Conservation (phyloP, 179 eudicot species). For the Drosera spatulata region DNA sequence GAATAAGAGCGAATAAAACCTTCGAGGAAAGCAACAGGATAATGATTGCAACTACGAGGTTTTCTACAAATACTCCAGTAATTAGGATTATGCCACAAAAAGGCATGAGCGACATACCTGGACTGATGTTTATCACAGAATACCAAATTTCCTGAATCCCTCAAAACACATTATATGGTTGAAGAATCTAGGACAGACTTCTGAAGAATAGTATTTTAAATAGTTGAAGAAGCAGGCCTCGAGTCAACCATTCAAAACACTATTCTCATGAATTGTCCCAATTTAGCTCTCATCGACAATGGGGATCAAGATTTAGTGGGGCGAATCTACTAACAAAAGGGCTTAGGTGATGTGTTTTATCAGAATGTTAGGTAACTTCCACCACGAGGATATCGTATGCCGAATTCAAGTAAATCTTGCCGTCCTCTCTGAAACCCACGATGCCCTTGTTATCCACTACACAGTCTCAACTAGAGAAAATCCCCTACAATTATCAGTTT, state of each 20-base stretch:
- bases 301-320: background rate
- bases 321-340: too few species aligned
- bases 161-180: constrained; percentile 9
- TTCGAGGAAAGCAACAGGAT: background rate
- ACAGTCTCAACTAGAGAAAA: too few species aligned
- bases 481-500: too few species aligned
- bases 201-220: constrained; percentile 32
- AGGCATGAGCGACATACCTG: constrained; percentile 10
- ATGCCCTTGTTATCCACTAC: too few species aligned
- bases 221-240: constrained; percentile 37
- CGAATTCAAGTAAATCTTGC: too few species aligned
- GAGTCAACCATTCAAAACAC: constrained; percentile 40
- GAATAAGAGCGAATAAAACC: background rate
- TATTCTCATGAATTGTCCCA: constrained; percentile 25
- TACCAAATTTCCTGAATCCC: constrained; percentile 3
- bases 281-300: background rate
- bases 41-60: background rate
- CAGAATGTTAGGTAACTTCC: background rate
- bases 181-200: constrained; percentile 23
- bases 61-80: too few species aligned
- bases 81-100: background rate
- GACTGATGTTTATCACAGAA: constrained; percentile 8
- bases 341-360: background rate
- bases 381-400: too few species aligned
- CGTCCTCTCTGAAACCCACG: too few species aligned